These are phyloP conservation scores for Rhododendron williamsianum DNA, from an alignment of 148 eudicot genomes.

Conservation along the genomic window DNA sequence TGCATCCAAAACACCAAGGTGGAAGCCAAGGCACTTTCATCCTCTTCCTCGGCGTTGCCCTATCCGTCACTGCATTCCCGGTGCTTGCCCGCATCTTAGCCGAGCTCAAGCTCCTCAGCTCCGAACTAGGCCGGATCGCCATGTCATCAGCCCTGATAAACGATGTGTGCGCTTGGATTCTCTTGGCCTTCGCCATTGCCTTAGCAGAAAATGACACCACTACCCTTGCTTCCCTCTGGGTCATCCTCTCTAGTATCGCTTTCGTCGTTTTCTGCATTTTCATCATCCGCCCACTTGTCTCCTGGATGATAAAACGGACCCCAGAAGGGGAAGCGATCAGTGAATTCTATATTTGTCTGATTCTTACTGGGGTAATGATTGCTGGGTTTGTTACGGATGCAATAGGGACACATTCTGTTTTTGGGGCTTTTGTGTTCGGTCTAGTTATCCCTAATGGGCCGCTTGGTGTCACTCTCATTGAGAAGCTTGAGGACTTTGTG, in stretches of 20 bases:
- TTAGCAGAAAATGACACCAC: slow-evolving; percentile 32
- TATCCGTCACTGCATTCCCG: slow-evolving; percentile 71
- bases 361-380: slow-evolving; percentile 58
- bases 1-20: slow-evolving; percentile 8
- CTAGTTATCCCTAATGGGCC: slow-evolving; percentile 65
- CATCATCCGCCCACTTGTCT: slow-evolving; percentile 34
- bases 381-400: slow-evolving; percentile 69
- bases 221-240: slow-evolving; percentile 49
- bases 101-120: slow-evolving; percentile 65
- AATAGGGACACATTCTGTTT: slow-evolving; percentile 75
- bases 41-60: slow-evolving; percentile 60
- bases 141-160: slow-evolving; percentile 71
- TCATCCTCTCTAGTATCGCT: slow-evolving; percentile 34
- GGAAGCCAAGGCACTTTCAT: slow-evolving; percentile 32
- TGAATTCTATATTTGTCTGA: slow-evolving; percentile 54
- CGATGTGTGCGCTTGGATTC: slow-evolving; percentile 67
- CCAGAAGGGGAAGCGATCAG: slow-evolving; percentile 65
- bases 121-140: slow-evolving; percentile 58
- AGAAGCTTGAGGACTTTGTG: slow-evolving; percentile 69
- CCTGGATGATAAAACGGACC: slow-evolving; percentile 49
- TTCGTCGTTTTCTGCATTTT: slow-evolving; percentile 45
- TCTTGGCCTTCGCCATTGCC: slow-evolving; percentile 65
- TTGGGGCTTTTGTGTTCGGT: slow-evolving; percentile 73
- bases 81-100: slow-evolving; percentile 68
- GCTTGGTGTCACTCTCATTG: slow-evolving; percentile 50